Evolutionary conservation across 805 yeast species (phyloP), one percentile per base, ranked within the genome.

Genomic region (Lipomyces orientalis): DNA sequence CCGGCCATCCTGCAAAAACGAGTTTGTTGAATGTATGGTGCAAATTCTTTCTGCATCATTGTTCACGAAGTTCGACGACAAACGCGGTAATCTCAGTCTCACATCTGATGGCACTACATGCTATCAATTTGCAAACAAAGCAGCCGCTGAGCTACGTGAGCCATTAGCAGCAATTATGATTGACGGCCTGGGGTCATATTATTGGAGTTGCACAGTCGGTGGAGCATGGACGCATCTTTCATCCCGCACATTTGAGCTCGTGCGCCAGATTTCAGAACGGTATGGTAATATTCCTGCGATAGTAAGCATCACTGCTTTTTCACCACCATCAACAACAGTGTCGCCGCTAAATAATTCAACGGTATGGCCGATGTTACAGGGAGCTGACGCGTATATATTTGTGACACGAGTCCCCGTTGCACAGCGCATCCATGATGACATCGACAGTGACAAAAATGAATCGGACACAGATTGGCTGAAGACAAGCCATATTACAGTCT

Each of bases 351-450:
- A 58, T 14, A 51, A 35, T 1, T 33, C 37, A 7, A 22, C 62
- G 6, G 46, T 66, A 22, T 66, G 70, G 70, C 70, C 70, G 19
- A 29, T 54, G 16, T n/a, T 66, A 22, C 33, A 46, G 37, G 70
- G 70, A 10, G 67, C 59, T 5, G 65, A 58, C 51, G 60, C 54
- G 12, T 64, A 60, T 54, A 57, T 64, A 9, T 14, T 58, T 16
- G 12, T 56, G 29, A 10, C 55, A 14, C 58, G 64, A 19, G 35
- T 37, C 14, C 16, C 33, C 29, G 29, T 58, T 10, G 60, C 60
- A 12, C 49, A 34, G 2, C 22, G 60, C 4, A 19, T 58, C 29
- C 49, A 39, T 19, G 60, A 37, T 25, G 60, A 10, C 6, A 16
- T 14, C 31, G 31, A 54, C 54, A 14, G 54, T 25, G 25, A 22